Conservation (phyloP, 1,139 yeast species). For the Nakaseomyces nivariensis region DNA sequence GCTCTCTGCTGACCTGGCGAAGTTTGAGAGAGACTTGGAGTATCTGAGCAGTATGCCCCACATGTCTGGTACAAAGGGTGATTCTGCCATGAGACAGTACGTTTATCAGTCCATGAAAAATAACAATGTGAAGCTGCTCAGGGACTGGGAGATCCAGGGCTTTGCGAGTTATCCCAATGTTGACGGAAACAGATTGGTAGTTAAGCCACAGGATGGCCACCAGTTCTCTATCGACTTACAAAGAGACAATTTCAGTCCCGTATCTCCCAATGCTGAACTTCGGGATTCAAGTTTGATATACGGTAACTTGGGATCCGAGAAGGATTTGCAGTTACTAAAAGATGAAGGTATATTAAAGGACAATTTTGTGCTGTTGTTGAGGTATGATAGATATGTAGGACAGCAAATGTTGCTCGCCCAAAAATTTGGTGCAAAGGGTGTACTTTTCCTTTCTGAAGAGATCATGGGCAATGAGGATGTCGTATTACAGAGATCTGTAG, state of each 20-base stretch:
- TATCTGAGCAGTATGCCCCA: conserved; percentile 83
- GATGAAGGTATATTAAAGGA: conserved; percentile 31
- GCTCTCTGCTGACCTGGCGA: conserved; percentile 42
- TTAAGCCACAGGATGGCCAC: not conserved
- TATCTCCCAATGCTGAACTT: conserved; percentile 50
- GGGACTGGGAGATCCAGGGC: conserved; percentile 42
- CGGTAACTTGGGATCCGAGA: conserved; percentile 53
- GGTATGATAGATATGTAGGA: conserved; percentile 49
- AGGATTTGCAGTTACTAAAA: conserved; percentile 44
- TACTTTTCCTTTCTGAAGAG: conserved; percentile 36
- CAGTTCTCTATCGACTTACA: conserved; percentile 23
- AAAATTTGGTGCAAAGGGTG: conserved; percentile 42
- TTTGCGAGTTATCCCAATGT: conserved; percentile 50
- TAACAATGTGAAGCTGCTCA: conserved; percentile 47
- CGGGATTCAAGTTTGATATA: conserved; percentile 43
- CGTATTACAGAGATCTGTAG: conserved; percentile 58
- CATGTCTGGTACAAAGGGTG: conserved; percentile 81
- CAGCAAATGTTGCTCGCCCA: conserved; percentile 46
- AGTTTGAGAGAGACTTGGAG: conserved; percentile 60
- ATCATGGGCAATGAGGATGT: conserved; percentile 32
- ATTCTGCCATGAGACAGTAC: conserved; percentile 58
- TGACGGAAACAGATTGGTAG: conserved; percentile 10
- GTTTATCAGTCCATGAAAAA: conserved; percentile 48
- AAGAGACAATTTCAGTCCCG: conserved; percentile 54
- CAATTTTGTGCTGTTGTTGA: conserved; percentile 47